A percentile compares a stretch with the other conserved stretches of the same genome.
Evolutionary conservation across 2,329 filamentous ascomycete genomes (phyloP).

Genomic region (Rhynchosporium graminicola): DNA sequence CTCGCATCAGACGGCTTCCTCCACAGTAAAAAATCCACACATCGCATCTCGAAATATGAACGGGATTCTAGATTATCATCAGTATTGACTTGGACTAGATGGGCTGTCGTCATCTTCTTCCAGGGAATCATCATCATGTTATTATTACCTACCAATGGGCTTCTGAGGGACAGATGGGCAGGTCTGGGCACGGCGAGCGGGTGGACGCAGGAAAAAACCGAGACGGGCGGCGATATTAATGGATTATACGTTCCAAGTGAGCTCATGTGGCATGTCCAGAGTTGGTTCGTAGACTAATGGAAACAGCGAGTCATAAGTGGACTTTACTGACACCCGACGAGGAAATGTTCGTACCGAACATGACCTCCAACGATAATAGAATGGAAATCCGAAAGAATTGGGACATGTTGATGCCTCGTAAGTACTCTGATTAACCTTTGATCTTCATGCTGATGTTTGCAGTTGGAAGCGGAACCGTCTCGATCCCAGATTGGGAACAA

Average conservation of each 20-base stretch:
- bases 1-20: constrained; percentile 33
- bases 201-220: constrained; percentile 30
- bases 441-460: constrained; percentile 4
- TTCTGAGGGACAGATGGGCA: constrained; percentile 23
- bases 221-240: constrained; percentile 42
- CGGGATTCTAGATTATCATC: constrained; percentile 16
- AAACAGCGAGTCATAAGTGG: constrained; percentile 35
- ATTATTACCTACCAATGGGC: constrained; percentile 29
- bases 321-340: constrained; percentile 37
- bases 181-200: constrained; percentile 3
- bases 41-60: constrained; percentile 20
- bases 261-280: background rate
- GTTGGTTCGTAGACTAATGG: background rate
- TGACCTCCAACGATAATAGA: constrained; percentile 37
- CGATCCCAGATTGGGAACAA: constrained; percentile 37
- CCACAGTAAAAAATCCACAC: constrained; percentile 17
- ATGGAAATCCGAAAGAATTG: constrained; percentile 40
- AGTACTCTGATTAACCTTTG: background rate
- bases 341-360: constrained; percentile 40
- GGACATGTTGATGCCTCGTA: constrained; percentile 41
- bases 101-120: constrained; percentile 34
- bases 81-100: constrained; percentile 37
- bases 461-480: constrained; percentile 40
- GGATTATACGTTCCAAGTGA: constrained; percentile 40
- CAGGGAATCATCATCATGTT: constrained; percentile 37